Percentiles rank a stretch among this genome's conserved stretches.
Conservation (phyloP, 176 grass and related monocot genomes). For the Rhipidocladum racemiflorum region DNA sequence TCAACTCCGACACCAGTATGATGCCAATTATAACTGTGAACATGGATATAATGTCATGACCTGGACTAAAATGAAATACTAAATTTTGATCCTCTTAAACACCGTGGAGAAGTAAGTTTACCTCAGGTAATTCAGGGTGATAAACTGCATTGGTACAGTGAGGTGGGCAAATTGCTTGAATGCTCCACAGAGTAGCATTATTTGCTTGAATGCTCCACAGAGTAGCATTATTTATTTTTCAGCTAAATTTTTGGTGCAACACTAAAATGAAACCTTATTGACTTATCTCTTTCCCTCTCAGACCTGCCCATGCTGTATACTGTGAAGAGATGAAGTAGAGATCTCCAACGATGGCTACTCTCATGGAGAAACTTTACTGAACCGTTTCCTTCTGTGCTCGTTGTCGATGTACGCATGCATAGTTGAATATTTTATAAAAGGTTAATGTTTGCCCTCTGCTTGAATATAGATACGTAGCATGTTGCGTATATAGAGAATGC, state of each 20-base stretch:
- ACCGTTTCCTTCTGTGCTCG: background rate
- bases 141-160: background rate
- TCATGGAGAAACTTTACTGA: background rate
- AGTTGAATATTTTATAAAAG: background rate
- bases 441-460: background rate
- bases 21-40: background rate
- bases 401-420: background rate
- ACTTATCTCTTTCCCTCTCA: background rate
- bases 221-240: background rate
- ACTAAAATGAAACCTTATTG: background rate
- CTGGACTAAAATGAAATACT: background rate
- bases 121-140: background rate
- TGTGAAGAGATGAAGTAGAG: constrained; percentile 1
- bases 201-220: background rate
- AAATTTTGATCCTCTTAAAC: background rate
- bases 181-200: background rate
- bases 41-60: background rate
- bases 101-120: background rate
- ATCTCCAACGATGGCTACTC: background rate
- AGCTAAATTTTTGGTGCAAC: background rate
- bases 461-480: background rate
- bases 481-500: background rate
- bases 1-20: background rate
- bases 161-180: background rate
- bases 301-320: constrained; percentile 1